Conservation (phyloP, 2,329 filamentous ascomycete species). For the Cordyceps cicadae region DNA sequence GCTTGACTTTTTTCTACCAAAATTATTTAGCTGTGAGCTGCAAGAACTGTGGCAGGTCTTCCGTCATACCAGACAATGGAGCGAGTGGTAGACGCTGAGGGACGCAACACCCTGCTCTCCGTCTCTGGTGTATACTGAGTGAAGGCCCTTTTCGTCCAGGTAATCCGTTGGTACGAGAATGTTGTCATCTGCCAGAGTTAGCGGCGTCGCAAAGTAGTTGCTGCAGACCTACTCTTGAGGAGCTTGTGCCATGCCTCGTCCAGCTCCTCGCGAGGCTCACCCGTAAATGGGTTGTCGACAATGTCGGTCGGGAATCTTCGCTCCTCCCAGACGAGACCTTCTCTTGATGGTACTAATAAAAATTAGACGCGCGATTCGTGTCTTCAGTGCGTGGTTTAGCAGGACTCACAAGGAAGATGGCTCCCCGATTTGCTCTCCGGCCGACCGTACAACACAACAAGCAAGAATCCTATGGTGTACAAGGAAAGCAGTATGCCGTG, state of each 20-base stretch:
- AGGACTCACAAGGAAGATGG: background rate
- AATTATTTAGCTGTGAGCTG: background rate
- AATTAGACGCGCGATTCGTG: too few species aligned
- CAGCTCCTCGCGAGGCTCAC: background rate
- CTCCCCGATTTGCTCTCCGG: background rate
- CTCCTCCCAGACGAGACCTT: background rate
- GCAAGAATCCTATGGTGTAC: background rate
- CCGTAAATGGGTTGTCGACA: background rate
- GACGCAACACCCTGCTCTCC: background rate
- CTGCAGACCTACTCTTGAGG: background rate
- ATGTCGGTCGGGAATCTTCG: background rate
- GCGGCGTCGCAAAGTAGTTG: background rate
- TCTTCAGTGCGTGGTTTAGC: too few species aligned
- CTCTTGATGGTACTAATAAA: background rate
- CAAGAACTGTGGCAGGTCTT: too few species aligned
- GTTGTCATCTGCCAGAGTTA: background rate
- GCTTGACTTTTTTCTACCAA: background rate
- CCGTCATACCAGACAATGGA: background rate
- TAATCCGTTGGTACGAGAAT: background rate
- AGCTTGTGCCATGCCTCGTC: background rate
- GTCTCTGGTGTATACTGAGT: background rate
- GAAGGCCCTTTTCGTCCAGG: background rate
- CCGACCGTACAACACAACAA: background rate
- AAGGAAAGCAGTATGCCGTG: background rate
- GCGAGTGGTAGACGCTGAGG: background rate